A percentile compares a stretch with the other conserved stretches of the same genome.
Evolutionary conservation across 331 rosid genomes (phyloP).

Genomic region (Acacia pycnantha): DNA sequence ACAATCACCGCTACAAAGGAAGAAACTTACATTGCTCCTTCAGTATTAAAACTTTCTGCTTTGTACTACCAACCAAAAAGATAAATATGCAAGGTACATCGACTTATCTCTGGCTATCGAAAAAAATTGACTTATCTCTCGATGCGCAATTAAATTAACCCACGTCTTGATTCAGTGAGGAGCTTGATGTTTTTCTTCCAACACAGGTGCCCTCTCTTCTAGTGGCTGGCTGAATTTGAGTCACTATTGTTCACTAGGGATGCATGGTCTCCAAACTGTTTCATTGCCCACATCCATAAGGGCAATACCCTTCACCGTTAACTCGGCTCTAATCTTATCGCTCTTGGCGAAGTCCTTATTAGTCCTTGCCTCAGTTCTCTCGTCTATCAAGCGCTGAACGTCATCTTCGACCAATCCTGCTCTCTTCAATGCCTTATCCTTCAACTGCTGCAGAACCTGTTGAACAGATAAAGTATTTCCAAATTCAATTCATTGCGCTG

Average conservation of each 20-base stretch:
- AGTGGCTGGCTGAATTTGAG: not conserved
- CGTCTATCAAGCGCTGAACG: not conserved
- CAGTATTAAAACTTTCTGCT: not conserved
- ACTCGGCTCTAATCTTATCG: conserved; percentile 71
- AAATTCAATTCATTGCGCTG: too few species aligned
- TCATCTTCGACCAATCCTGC: not conserved
- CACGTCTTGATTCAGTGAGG: not conserved
- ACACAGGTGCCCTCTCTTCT: not conserved
- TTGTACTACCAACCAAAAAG: not conserved
- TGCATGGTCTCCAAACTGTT: conserved; percentile 32
- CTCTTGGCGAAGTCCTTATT: conserved; percentile 65
- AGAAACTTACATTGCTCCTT: not conserved
- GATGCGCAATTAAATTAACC: not conserved
- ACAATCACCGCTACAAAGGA: not conserved
- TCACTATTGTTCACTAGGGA: not conserved
- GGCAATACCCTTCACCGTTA: conserved; percentile 73
- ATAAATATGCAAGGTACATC: too few species aligned
- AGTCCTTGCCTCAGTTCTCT: not conserved
- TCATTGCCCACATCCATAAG: conserved; percentile 88
- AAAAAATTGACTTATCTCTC: too few species aligned
- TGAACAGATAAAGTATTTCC: not conserved
- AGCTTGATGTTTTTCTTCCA: not conserved
- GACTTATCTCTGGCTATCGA: too few species aligned
- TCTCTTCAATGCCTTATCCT: not conserved
- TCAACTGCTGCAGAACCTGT: not conserved